Conservation (phyloP, 306 rosid genomes). For the Canavalia gladiata region DNA sequence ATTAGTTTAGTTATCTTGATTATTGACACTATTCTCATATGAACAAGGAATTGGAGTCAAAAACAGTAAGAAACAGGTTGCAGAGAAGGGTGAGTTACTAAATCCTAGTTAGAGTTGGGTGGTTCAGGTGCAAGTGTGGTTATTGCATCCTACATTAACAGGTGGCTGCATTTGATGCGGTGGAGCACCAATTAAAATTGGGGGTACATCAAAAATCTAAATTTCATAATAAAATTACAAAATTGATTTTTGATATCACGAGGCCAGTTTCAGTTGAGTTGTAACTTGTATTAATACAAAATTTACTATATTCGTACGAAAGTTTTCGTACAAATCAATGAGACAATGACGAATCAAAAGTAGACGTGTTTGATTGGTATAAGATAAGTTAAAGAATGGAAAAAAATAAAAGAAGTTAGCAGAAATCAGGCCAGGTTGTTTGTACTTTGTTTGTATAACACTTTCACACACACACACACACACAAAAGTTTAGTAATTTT, state of each 20-base stretch:
- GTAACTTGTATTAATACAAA: too few species aligned
- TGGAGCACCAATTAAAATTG: constrained; percentile 4
- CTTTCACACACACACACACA: too few species aligned
- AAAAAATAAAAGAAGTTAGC: too few species aligned
- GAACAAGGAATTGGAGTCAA: not conserved
- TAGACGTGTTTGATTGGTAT: too few species aligned
- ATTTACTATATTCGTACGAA: too few species aligned
- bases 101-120: constrained; percentile 37
- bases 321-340: not conserved
- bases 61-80: not conserved
- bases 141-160: constrained; percentile 3
- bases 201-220: not conserved
- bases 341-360: too few species aligned
- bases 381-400: too few species aligned
- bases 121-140: constrained; percentile 28
- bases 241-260: not conserved
- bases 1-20: too few species aligned
- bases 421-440: too few species aligned
- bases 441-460: too few species aligned
- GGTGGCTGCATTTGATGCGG: constrained; percentile 38
- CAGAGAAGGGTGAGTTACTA: constrained; percentile 4
- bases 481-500: too few species aligned
- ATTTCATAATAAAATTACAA: not conserved
- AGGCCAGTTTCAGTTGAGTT: not conserved
- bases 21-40: not conserved